Evolutionary conservation across 176 grass and related monocot species (phyloP).

Genomic region (Leersia perrieri): DNA sequence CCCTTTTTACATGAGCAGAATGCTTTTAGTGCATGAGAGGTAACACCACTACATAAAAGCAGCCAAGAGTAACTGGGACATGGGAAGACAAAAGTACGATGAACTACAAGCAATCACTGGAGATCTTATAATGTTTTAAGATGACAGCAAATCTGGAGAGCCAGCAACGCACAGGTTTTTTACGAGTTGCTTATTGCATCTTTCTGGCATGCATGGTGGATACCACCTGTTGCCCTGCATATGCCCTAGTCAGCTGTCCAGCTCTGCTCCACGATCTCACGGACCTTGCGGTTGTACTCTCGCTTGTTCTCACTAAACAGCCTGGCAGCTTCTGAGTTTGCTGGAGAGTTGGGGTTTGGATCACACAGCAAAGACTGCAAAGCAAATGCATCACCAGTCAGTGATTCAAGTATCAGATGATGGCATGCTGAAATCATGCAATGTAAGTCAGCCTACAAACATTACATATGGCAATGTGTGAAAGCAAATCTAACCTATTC

Average conservation of each 20-base stretch:
- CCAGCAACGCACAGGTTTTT: constrained; percentile 34
- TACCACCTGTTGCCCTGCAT: not conserved
- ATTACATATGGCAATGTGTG: not conserved
- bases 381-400: not conserved
- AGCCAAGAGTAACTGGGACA: not conserved
- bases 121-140: constrained; percentile 41
- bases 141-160: constrained; percentile 24
- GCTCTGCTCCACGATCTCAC: constrained; percentile 93
- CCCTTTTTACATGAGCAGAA: constrained; percentile 31
- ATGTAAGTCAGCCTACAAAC: not conserved
- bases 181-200: constrained; percentile 37
- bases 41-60: constrained; percentile 38
- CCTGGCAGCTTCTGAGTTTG: constrained; percentile 91
- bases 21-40: constrained; percentile 15
- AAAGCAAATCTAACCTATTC: not conserved
- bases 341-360: constrained; percentile 92
- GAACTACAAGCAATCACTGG: constrained; percentile 39
- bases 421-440: not conserved
- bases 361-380: constrained; percentile 92
- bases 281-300: constrained; percentile 92
- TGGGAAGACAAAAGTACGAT: constrained; percentile 32
- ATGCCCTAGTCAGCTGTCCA: constrained; percentile 82
- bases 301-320: constrained; percentile 96
- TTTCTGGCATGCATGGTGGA: constrained; percentile 16
- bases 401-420: not conserved